Evolutionary conservation across 2,329 filamentous ascomycete species (phyloP).

Genomic region (Pyrenophora seminiperda): DNA sequence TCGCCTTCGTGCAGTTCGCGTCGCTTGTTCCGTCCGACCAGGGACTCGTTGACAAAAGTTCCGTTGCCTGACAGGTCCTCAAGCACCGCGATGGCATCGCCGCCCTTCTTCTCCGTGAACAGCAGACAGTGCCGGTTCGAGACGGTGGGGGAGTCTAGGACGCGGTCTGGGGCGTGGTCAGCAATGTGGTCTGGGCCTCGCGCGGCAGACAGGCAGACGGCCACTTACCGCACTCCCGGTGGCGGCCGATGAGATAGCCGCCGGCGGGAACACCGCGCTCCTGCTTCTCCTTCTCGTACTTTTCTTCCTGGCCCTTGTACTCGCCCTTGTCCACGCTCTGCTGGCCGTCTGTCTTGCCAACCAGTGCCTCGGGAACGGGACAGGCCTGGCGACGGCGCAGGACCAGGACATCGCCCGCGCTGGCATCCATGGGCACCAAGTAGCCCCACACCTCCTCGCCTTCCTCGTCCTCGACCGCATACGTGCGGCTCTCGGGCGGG

Average conservation of each 20-base stretch:
- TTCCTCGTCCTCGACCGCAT: constrained; percentile 84
- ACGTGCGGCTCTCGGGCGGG: constrained; percentile 71
- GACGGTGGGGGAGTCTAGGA: constrained; percentile 75
- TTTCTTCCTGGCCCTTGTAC: constrained; percentile 66
- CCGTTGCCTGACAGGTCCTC: constrained; percentile 96
- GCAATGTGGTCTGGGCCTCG: not conserved
- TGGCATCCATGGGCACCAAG: constrained; percentile 77
- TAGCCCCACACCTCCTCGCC: constrained; percentile 95
- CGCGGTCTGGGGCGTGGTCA: constrained; percentile 63
- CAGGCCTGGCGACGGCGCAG: constrained; percentile 76
- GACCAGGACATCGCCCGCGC: constrained; percentile 71
- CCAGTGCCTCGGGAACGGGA: constrained; percentile 57
- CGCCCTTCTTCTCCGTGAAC: constrained; percentile 65
- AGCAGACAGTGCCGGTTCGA: constrained; percentile 83
- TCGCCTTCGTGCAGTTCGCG: constrained; percentile 88
- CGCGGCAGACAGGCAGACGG: not conserved
- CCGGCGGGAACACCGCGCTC: constrained; percentile 66
- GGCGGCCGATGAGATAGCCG: constrained; percentile 89
- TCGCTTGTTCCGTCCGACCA: constrained; percentile 89
- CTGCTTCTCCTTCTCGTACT: constrained; percentile 62
- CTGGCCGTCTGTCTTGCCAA: constrained; percentile 46
- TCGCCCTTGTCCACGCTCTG: constrained; percentile 57
- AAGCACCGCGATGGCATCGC: constrained; percentile 70
- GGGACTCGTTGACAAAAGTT: constrained; percentile 90
- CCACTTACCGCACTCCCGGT: constrained; percentile 86